Evolutionary conservation across 169 alveolate genomes (phyloP).

Genomic region (Plasmodium blacklocki): DNA sequence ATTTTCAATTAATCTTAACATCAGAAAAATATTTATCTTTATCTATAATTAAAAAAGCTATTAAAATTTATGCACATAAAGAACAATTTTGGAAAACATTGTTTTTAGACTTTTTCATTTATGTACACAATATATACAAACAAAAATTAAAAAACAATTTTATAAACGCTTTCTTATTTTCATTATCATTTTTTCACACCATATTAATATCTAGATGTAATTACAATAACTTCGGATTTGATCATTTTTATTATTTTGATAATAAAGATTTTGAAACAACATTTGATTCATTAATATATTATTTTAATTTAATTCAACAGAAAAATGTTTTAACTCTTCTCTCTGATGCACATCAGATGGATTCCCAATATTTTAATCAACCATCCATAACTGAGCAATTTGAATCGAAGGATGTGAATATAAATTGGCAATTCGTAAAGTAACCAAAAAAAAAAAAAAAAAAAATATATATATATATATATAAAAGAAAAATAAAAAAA

Average conservation of each 20-base stretch:
- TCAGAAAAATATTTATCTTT: slow-evolving; percentile 28
- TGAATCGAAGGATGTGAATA: slow-evolving; percentile 13
- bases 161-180: slow-evolving; percentile 52
- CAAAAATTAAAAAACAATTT: slow-evolving; percentile 50
- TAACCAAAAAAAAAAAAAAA: not conserved
- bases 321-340: not conserved
- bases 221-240: slow-evolving; percentile 60
- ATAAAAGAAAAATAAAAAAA: not conserved
- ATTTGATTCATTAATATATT: slow-evolving; percentile 38
- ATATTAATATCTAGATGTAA: slow-evolving; percentile 47
- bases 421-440: slow-evolving; percentile 65
- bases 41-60: slow-evolving; percentile 45
- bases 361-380: not conserved
- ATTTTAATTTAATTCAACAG: slow-evolving; percentile 38
- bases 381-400: not conserved
- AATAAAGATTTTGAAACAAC: slow-evolving; percentile 63
- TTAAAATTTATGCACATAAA: slow-evolving; percentile 44
- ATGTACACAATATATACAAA: slow-evolving; percentile 45
- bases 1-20: slow-evolving; percentile 53
- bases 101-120: slow-evolving; percentile 19
- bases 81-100: slow-evolving; percentile 46
- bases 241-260: slow-evolving; percentile 32
- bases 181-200: slow-evolving; percentile 51
- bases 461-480: not conserved
- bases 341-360: not conserved